phyloP scores from a whole-genome alignment of 1,139 yeast species.

The Chernovozyma aurita region DNA sequence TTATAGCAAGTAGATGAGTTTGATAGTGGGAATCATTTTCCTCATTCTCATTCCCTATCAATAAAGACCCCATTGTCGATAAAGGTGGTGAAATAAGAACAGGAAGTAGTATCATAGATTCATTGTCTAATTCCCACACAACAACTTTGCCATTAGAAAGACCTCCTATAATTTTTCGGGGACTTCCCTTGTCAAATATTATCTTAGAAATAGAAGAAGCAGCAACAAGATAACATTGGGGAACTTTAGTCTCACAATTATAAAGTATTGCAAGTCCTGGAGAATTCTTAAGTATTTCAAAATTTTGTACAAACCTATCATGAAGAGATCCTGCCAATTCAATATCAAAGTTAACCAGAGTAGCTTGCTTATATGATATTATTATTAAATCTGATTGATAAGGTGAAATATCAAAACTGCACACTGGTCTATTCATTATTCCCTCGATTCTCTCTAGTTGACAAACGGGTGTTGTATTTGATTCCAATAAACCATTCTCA shows the following conservation, averaged over 20 bases:
- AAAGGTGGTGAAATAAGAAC: conserved; percentile 6
- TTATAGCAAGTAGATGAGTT: conserved; percentile 2
- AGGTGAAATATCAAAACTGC: conserved; percentile 38
- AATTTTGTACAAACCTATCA: neutral
- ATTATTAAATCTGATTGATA: conserved; percentile 39
- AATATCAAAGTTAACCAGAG: conserved; percentile 9
- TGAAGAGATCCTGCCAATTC: neutral
- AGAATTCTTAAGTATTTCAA: conserved; percentile 10
- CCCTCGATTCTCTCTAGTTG: neutral
- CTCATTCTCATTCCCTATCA: neutral
- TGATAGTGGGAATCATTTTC: neutral
- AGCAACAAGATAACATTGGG: conserved; percentile 47
- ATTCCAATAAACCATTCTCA: neutral
- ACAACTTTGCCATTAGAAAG: conserved; percentile 32
- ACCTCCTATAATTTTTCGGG: conserved; percentile 33
- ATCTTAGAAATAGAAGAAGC: conserved; percentile 42
- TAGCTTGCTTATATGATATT: conserved; percentile 20
- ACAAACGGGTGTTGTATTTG: neutral
- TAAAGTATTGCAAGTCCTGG: conserved; percentile 38
- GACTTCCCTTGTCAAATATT: conserved; percentile 26
- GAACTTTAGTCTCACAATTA: conserved; percentile 20
- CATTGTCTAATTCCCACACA: conserved; percentile 32
- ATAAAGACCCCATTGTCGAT: conserved; percentile 2
- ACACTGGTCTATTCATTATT: conserved; percentile 20
- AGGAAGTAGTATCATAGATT: conserved; percentile 5